These are phyloP conservation scores for Dillenia turbinata DNA, from an alignment of 164 flowering plant species.

Conservation along the genomic window DNA sequence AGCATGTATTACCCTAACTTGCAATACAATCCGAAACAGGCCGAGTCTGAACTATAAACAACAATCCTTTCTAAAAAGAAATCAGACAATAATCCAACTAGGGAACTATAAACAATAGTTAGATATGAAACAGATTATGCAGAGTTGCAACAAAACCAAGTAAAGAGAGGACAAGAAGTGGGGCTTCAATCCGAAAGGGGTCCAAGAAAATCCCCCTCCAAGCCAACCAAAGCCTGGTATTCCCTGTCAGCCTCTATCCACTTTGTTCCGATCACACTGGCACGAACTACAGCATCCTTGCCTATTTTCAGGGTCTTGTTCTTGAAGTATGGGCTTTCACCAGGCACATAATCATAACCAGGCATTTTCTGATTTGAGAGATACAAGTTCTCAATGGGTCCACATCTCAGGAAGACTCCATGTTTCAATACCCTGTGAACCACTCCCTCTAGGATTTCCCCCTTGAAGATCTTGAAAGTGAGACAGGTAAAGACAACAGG, in stretches of 20 bases:
- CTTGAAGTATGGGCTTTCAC: slow-evolving; percentile 60
- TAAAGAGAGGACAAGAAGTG: too few relatives aligned
- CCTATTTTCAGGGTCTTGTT: slow-evolving; percentile 46
- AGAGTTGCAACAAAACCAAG: too few relatives aligned
- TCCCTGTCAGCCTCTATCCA: too few relatives aligned
- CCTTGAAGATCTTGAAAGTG: slow-evolving; percentile 62
- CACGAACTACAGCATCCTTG: slow-evolving; percentile 31
- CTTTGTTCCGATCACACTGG: slow-evolving; percentile 12
- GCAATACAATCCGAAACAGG: too few relatives aligned
- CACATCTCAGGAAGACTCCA: slow-evolving; percentile 67
- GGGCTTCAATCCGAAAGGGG: slow-evolving; percentile 2
- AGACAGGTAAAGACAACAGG: slow-evolving; percentile 63
- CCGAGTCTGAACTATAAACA: too few relatives aligned
- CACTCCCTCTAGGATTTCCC: slow-evolving; percentile 60
- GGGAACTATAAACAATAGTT: too few relatives aligned
- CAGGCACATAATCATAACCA: slow-evolving; percentile 48
- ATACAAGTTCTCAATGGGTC: slow-evolving; percentile 59
- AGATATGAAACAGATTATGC: too few relatives aligned
- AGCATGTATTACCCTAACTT: too few relatives aligned
- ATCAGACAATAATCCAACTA: too few relatives aligned
- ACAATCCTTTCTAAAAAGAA: too few relatives aligned
- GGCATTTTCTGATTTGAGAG: slow-evolving; percentile 56
- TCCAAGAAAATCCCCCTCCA: too few relatives aligned
- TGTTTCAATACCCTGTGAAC: slow-evolving; percentile 59
- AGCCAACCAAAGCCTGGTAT: too few relatives aligned